These are phyloP conservation scores for Trichoderma gracile DNA, from an alignment of 2,329 filamentous ascomycete genomes.

Conservation along the genomic window DNA sequence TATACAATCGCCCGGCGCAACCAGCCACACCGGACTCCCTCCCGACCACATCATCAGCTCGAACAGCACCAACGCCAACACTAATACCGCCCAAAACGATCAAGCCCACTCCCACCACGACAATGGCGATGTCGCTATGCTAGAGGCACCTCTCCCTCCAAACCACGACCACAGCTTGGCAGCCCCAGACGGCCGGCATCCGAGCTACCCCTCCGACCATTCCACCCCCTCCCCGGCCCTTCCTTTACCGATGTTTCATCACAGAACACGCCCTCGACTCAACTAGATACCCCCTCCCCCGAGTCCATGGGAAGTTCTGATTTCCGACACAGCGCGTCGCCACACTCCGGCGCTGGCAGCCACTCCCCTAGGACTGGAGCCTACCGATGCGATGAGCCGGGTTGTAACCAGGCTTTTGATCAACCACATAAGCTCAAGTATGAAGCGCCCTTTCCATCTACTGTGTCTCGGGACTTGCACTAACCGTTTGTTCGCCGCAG, in stretches of 20 bases:
- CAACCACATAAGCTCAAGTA: constrained; percentile 63
- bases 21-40: constrained; percentile 30
- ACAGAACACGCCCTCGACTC: constrained; percentile 51
- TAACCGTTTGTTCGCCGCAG: constrained; percentile 34
- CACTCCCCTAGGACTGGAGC: constrained; percentile 36
- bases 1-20: constrained; percentile 34
- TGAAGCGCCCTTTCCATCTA: constrained; percentile 26
- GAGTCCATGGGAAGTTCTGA: constrained; percentile 42
- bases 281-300: constrained; percentile 46
- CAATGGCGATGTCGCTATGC: constrained; percentile 15
- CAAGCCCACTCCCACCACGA: not conserved
- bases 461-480: not conserved
- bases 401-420: constrained; percentile 50
- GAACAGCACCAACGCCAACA: not conserved
- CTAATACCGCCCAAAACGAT: not conserved
- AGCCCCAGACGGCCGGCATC: constrained; percentile 32
- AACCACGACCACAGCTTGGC: constrained; percentile 2
- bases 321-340: constrained; percentile 43
- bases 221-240: constrained; percentile 46
- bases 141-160: not conserved
- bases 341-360: constrained; percentile 33
- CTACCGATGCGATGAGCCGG: constrained; percentile 42
- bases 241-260: constrained; percentile 45
- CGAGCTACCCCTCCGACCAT: constrained; percentile 43
- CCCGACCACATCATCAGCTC: not conserved